Evolutionary conservation across 306 rosid species (phyloP).

Genomic region (Trichosanthes truncata): DNA sequence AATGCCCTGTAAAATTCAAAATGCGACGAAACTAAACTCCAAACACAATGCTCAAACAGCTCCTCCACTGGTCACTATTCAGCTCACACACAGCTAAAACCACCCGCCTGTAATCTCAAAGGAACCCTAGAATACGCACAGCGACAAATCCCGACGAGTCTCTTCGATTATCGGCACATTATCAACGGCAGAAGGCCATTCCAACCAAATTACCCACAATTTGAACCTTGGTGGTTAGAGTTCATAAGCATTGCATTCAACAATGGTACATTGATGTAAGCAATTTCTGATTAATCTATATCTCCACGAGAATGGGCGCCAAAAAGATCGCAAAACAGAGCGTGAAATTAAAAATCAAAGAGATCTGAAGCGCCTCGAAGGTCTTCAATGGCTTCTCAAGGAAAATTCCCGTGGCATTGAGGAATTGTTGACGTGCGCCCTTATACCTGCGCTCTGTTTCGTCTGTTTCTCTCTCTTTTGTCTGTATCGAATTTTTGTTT

Average conservation of each 20-base stretch:
- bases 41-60: constrained; percentile 2
- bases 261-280: constrained; percentile 11
- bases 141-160: constrained; percentile 17
- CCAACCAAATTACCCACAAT: constrained; percentile 2
- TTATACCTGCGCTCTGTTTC: constrained; percentile 18
- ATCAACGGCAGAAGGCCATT: background rate
- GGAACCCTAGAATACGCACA: constrained; percentile 41
- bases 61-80: constrained; percentile 23
- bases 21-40: constrained; percentile 11
- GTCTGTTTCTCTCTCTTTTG: constrained; percentile 7
- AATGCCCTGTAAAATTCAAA: constrained; percentile 7
- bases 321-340: constrained; percentile 9
- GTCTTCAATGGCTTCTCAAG: constrained; percentile 27
- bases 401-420: constrained; percentile 15
- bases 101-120: background rate
- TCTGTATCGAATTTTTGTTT: background rate
- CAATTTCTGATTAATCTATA: constrained; percentile 15
- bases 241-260: constrained; percentile 21
- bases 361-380: background rate
- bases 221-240: constrained; percentile 10
- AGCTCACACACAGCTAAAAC: constrained; percentile 34
- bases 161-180: background rate
- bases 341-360: constrained; percentile 6
- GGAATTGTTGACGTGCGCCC: constrained; percentile 32
- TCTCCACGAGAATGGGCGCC: constrained; percentile 15